Base-by-base conservation (phyloP, 1,284 basidiomycete species). In the Naganishia albida region DNA sequence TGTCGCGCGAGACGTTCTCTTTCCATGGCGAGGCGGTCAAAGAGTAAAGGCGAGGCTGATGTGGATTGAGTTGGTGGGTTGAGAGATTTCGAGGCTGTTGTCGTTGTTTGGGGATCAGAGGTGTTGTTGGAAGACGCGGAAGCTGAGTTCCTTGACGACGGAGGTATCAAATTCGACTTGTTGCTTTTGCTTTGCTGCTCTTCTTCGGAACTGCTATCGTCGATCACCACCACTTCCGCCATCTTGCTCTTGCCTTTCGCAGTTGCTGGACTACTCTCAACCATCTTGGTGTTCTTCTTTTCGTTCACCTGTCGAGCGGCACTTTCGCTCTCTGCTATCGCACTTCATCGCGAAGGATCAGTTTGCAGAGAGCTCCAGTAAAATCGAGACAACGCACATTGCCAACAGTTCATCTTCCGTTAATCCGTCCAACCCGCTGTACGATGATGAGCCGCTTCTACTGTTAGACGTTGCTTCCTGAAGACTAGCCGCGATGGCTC, bases 21-120 rank as follows among this genome's bases (percentile, higher is more conserved):
- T 60, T 79, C 77, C 63, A 79, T 56, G 59, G 74, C 72, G 0
- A 75, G 75, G 2, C 78, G 72, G 64, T 78, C 75, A 12, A 50
- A 40, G 26, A 46, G 57, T 20, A 60, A 60, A 16, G 48, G 46
- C 26, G 57, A 63, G 28, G 48, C 40, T 28, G 38, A 18, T 42
- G 59, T n/a, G 12, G 48, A 40, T 16, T n/a, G 46, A 13, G 46
- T 26, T 49, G 26, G 2, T 38, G 56, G 55, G 15, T 16, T 20
- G 16, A 20, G 7, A 44, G 42, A 16, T 4, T 18, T 57, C n/a
- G 42, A 25, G 8, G 59, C 48, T 51, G 20, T 15, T 40, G 38
- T 34, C 16, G 18, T 8, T n/a, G 18, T 42, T 59, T 39, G 23
- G 1, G 23, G 43, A 16, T 7, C 20, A 38, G 44, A 13, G 6